phyloP scores from a whole-genome alignment of 805 yeast species.

The Candida quercuum region DNA sequence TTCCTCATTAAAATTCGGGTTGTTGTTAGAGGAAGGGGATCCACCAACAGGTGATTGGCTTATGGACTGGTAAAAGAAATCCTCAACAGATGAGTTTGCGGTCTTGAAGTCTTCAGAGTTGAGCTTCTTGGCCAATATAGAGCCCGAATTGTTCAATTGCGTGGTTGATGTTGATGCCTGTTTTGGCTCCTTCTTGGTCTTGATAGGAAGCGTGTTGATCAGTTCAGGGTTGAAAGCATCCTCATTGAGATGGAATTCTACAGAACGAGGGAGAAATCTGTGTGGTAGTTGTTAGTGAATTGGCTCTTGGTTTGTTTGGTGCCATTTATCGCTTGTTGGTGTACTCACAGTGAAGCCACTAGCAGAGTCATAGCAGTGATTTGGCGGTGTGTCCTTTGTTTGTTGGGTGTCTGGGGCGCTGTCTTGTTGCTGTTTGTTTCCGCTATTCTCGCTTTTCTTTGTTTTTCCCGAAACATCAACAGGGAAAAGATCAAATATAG shows the following conservation, averaged over 20 bases:
- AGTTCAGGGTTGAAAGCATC: constrained; percentile 28
- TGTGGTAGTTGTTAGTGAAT: constrained; percentile 1
- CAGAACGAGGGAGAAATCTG: constrained; percentile 69
- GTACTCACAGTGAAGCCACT: constrained; percentile 62
- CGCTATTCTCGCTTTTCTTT: not conserved
- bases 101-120: constrained; percentile 4
- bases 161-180: constrained; percentile 5
- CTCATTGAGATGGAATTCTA: constrained; percentile 42
- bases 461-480: too few species aligned
- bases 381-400: too few species aligned
- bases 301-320: too few species aligned
- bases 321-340: too few species aligned
- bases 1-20: constrained; percentile 9
- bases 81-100: constrained; percentile 20
- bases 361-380: constrained; percentile 50
- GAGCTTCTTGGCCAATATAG: constrained; percentile 3
- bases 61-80: constrained; percentile 20
- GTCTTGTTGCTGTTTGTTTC: not conserved
- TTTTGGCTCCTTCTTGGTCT: constrained; percentile 14
- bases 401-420: not conserved
- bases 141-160: not conserved
- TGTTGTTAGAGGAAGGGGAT: constrained; percentile 1
- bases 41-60: constrained; percentile 7
- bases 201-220: constrained; percentile 12
- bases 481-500: not conserved